phyloP scores from a whole-genome alignment of 1,284 basidiomycete genomes.

The Trametes sp. region DNA sequence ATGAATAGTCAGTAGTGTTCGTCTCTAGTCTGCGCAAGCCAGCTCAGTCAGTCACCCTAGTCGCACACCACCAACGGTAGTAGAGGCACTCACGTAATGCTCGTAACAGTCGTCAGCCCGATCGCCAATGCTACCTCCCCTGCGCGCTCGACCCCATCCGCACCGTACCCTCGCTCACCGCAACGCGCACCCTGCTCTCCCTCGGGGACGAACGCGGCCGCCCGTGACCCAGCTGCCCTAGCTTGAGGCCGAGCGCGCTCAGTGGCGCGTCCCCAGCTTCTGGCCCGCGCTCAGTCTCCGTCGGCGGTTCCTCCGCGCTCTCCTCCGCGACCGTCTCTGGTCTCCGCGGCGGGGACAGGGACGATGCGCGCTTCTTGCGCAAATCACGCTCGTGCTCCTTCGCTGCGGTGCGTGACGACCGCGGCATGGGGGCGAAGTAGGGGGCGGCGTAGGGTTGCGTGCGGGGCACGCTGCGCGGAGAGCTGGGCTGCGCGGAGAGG shows the following conservation, averaged over 20 bases:
- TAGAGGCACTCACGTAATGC: background rate
- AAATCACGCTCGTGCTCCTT: background rate
- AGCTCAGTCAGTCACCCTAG: background rate
- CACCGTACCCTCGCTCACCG: slow-evolving; percentile 25
- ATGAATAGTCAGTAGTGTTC: background rate
- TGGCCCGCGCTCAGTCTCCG: background rate
- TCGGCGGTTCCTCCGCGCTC: slow-evolving; percentile 15
- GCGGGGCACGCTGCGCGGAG: slow-evolving; percentile 35
- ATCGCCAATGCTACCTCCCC: background rate
- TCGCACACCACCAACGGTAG: background rate
- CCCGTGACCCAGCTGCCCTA: slow-evolving; percentile 14
- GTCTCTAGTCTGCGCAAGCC: background rate
- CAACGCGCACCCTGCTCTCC: slow-evolving; percentile 14
- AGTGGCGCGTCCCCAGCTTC: background rate
- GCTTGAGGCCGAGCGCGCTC: slow-evolving; percentile 23
- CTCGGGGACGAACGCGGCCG: slow-evolving; percentile 8
- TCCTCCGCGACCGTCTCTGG: slow-evolving; percentile 30
- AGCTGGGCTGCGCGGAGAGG: slow-evolving; percentile 19
- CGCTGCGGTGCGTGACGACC: background rate
- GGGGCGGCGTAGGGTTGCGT: slow-evolving; percentile 54
- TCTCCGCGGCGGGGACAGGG: slow-evolving; percentile 15
- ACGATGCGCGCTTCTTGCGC: slow-evolving; percentile 16
- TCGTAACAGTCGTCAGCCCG: background rate
- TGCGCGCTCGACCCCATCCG: background rate
- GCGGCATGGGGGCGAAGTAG: slow-evolving; percentile 48